Evolutionary conservation across 495 filamentous ascomycete genomes (phyloP), one percentile per base, ranked within the genome.

Genomic region (Xylaria telfairii): DNA sequence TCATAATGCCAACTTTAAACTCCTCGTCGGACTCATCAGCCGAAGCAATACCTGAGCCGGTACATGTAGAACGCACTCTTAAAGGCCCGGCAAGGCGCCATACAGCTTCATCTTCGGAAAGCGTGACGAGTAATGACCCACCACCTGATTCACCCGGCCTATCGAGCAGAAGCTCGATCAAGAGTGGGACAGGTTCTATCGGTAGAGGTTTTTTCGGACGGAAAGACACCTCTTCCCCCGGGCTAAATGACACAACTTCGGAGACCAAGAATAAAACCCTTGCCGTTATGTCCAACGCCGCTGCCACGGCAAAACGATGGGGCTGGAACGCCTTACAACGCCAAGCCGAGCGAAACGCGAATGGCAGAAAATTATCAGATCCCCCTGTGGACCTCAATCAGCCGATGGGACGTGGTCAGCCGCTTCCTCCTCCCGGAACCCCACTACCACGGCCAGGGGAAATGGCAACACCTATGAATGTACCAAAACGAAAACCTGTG

Each of bases 251-350:
- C 9, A 71, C 70, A 34, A 77, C 75, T 3, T 72, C 77, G 17
- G 76, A 76, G 28, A 54, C 66, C 5, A 75, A 82, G 13, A 87
- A 85, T 71, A 79, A 82, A 54, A 80, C 85, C 3, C 67, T 89
- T 37, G 83, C 88, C 34, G 88, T 91, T 5, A 84, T 96, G 44
- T 88, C 90, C 0, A 90, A 90, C 54, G 93, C 90, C 4, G 92
- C 93, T 19, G 90, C 91, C 6, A 90, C 88, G 15, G 93, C 94
- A 3, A 95, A 91, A 78, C 93, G 92, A 79, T 98, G 94, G 95
- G 88, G 92, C 21, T 87, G 89, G 83, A 91, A 88, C 73, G 89
- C 92, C 5, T 85, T 95, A 62, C 88, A 88, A 61, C 87, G 90
- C 47, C 85, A 87, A 60, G 78, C 75, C 30, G 82, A 81, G 19